These are phyloP conservation scores for Lagerstroemia speciosa DNA, from an alignment of 345 rosid species.

Conservation along the genomic window DNA sequence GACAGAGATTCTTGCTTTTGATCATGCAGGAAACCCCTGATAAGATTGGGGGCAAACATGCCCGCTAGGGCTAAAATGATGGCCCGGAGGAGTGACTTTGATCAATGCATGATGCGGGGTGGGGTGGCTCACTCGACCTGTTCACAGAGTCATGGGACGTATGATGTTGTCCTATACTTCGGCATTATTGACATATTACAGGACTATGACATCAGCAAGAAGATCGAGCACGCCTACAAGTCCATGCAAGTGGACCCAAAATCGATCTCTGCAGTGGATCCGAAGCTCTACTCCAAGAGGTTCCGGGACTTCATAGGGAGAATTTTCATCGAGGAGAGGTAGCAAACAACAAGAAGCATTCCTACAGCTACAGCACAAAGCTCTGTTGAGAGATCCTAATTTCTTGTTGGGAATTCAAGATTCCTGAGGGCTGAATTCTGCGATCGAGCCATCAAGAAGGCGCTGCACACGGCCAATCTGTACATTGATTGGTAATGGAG, in stretches of 20 bases:
- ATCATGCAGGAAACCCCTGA: constrained; percentile 66
- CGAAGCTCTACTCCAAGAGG: constrained; percentile 84
- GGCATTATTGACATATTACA: constrained; percentile 92
- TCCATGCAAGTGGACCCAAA: constrained; percentile 78
- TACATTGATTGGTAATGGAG: constrained; percentile 23
- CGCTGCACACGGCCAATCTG: constrained; percentile 14
- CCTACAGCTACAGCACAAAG: not conserved
- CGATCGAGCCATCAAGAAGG: constrained; percentile 15
- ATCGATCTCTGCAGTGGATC: constrained; percentile 95
- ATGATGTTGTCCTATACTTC: constrained; percentile 80
- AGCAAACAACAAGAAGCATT: constrained; percentile 10
- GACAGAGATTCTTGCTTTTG: not conserved
- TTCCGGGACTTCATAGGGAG: constrained; percentile 82
- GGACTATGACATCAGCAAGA: constrained; percentile 93
- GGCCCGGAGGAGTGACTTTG: constrained; percentile 80
- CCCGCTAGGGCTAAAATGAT: constrained; percentile 87
- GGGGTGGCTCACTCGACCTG: constrained; percentile 22
- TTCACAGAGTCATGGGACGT: constrained; percentile 52
- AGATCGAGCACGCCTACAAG: constrained; percentile 89
- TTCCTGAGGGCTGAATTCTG: constrained; percentile 37
- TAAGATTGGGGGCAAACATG: constrained; percentile 91
- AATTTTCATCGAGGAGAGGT: constrained; percentile 83
- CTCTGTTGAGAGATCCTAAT: not conserved
- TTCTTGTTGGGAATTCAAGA: not conserved
- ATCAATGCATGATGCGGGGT: constrained; percentile 41